Evolutionary conservation across 148 eudicot species (phyloP).

Genomic region (Amaranthus palmeri): DNA sequence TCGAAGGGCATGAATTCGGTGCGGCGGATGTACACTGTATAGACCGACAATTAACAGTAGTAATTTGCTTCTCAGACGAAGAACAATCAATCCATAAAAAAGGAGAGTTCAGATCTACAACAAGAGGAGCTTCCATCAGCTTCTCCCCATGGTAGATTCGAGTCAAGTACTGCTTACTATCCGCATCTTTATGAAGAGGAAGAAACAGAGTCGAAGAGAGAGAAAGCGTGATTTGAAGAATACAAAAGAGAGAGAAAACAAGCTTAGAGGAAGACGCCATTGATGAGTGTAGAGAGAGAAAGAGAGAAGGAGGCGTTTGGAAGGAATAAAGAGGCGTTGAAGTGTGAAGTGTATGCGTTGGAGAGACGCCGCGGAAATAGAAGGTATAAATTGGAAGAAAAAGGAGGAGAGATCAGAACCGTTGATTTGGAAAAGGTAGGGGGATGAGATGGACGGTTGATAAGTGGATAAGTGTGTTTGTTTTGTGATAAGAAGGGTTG

Average conservation of each 20-base stretch:
- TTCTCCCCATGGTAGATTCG: constrained; percentile 21
- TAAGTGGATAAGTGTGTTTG: constrained; percentile 1
- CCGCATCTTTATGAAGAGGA: constrained; percentile 34
- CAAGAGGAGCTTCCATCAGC: constrained; percentile 17
- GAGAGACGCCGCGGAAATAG: constrained; percentile 20
- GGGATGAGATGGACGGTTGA: constrained; percentile 17
- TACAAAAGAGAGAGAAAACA: background rate
- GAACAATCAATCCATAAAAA: constrained; percentile 27
- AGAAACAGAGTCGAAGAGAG: constrained; percentile 28
- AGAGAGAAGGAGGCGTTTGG: background rate
- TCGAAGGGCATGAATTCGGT: background rate
- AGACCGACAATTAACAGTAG: constrained; percentile 32
- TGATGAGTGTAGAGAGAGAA: background rate
- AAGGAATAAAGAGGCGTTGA: background rate
- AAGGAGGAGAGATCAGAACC: background rate
- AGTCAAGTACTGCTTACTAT: constrained; percentile 39
- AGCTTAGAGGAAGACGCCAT: background rate
- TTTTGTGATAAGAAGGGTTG: background rate
- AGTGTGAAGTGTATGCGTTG: constrained; percentile 11
- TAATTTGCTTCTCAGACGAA: constrained; percentile 16
- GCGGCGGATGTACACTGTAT: constrained; percentile 44
- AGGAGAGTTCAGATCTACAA: constrained; percentile 50
- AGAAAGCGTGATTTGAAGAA: constrained; percentile 6
- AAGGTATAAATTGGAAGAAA: background rate
- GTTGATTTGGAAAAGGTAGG: background rate